phyloP scores from a whole-genome alignment of 257 asterid species.

The Jacaranda copaia region DNA sequence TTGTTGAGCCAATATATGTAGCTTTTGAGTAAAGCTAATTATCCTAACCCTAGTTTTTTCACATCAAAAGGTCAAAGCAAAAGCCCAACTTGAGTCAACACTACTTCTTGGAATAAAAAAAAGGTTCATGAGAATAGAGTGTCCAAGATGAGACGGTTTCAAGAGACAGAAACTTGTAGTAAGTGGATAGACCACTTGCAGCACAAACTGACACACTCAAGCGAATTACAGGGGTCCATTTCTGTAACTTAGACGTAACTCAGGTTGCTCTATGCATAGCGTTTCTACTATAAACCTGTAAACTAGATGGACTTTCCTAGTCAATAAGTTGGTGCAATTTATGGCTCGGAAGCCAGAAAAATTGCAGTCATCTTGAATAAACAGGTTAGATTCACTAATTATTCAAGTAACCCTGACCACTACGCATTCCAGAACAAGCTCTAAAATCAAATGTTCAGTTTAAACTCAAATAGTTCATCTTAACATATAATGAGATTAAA shows the following conservation, averaged over 20 bases:
- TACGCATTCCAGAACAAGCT: slow-evolving; percentile 18
- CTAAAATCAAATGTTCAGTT: slow-evolving; percentile 6
- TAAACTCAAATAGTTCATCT: neutral
- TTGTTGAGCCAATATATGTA: slow-evolving; percentile 42
- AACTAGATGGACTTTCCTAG: slow-evolving; percentile 10
- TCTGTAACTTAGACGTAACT: slow-evolving; percentile 29
- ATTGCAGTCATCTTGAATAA: slow-evolving; percentile 26
- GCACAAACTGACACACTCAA: slow-evolving; percentile 49
- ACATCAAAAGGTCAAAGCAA: slow-evolving; percentile 59
- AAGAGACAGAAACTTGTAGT: slow-evolving; percentile 44
- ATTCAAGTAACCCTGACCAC: slow-evolving; percentile 11
- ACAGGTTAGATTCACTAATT: slow-evolving; percentile 27
- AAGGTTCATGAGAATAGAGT: slow-evolving; percentile 35
- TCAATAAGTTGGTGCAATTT: neutral
- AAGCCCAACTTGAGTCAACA: slow-evolving; percentile 54
- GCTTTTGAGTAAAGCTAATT: slow-evolving; percentile 51
- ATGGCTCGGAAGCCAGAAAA: slow-evolving; percentile 6
- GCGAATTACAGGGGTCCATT: slow-evolving; percentile 41
- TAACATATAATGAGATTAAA: slow-evolving; percentile 22
- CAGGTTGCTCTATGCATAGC: slow-evolving; percentile 28
- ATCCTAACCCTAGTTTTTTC: slow-evolving; percentile 44
- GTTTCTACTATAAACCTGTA: neutral
- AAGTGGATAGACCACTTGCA: slow-evolving; percentile 62
- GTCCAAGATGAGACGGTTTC: slow-evolving; percentile 36
- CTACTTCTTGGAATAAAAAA: slow-evolving; percentile 49